Evolutionary conservation across 2,329 filamentous ascomycete genomes (phyloP).

Genomic region (Erysiphe pulchra): DNA sequence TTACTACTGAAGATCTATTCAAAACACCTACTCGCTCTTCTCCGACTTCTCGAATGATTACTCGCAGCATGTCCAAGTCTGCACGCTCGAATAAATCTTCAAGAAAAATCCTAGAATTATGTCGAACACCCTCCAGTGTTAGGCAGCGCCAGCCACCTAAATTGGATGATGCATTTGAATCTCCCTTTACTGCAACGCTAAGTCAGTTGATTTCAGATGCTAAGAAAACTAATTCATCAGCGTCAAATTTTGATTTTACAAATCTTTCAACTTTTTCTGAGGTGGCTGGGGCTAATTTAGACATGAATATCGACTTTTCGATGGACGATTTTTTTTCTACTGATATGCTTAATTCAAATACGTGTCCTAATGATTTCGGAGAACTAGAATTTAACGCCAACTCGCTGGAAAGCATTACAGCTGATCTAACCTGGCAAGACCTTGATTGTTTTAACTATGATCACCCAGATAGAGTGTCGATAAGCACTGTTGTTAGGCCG

Average conservation of each 20-base stretch:
- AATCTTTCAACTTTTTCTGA: constrained; percentile 12
- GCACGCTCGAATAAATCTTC: constrained; percentile 10
- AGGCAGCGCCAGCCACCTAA: constrained; percentile 8
- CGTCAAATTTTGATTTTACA: constrained; percentile 12
- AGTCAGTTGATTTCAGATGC: constrained; percentile 12
- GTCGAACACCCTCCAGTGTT: constrained; percentile 7
- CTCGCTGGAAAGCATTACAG: neutral
- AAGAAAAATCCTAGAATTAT: constrained; percentile 6
- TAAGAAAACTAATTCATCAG: constrained; percentile 9
- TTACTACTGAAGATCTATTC: constrained; percentile 8
- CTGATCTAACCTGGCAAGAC: neutral
- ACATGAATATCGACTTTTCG: constrained; percentile 7
- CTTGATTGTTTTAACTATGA: neutral
- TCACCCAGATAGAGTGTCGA: neutral
- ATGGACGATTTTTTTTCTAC: constrained; percentile 19
- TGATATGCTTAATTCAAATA: neutral
- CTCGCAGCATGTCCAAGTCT: constrained; percentile 11
- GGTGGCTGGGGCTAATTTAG: constrained; percentile 3
- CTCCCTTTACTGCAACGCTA: constrained; percentile 13
- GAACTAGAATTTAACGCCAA: neutral
- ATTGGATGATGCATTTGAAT: constrained; percentile 11
- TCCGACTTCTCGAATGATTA: constrained; percentile 12
- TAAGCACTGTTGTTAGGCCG: too few relatives aligned
- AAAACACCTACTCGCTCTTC: constrained; percentile 14
- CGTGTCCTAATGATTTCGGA: neutral